Conservation (phyloP, 2,329 filamentous ascomycete species). For the Beauveria bassiana region DNA sequence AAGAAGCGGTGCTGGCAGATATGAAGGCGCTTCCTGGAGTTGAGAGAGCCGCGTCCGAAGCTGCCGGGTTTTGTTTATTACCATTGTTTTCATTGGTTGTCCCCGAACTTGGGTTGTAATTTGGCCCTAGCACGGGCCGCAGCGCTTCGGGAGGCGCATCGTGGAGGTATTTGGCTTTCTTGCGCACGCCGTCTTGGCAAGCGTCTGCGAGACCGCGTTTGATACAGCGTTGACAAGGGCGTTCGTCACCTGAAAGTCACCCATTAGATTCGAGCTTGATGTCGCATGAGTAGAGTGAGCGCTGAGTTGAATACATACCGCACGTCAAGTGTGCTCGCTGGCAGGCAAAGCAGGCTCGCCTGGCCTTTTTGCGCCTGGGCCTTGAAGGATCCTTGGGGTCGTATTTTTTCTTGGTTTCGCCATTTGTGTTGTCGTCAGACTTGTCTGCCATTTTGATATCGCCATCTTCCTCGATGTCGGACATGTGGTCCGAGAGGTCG, state of each 20-base stretch:
- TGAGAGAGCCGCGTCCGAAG: slow-evolving; percentile 35
- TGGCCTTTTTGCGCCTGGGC: slow-evolving; percentile 89
- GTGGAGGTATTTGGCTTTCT: slow-evolving; percentile 98
- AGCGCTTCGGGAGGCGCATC: slow-evolving; percentile 87
- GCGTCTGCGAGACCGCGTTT: slow-evolving; percentile 85
- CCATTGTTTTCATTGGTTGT: slow-evolving; percentile 37
- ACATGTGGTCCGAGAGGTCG: slow-evolving; percentile 51
- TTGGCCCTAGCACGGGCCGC: slow-evolving; percentile 72
- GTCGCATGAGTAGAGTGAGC: background rate
- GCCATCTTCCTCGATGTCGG: slow-evolving; percentile 52
- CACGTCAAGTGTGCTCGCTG: slow-evolving; percentile 96
- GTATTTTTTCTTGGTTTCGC: slow-evolving; percentile 58
- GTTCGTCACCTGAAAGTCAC: slow-evolving; percentile 68
- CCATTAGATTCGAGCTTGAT: slow-evolving; percentile 20
- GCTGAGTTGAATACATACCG: slow-evolving; percentile 57
- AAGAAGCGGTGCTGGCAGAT: slow-evolving; percentile 37
- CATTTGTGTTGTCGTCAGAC: slow-evolving; percentile 40
- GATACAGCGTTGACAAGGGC: slow-evolving; percentile 88
- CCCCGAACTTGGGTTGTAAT: slow-evolving; percentile 50
- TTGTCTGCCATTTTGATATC: slow-evolving; percentile 39
- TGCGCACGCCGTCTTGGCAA: slow-evolving; percentile 93
- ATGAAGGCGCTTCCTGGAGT: slow-evolving; percentile 39
- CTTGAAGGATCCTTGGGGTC: slow-evolving; percentile 84
- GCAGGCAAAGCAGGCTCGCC: slow-evolving; percentile 91
- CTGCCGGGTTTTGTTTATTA: slow-evolving; percentile 37